These are phyloP conservation scores for Tephrocybe sp. DNA, from an alignment of 768 basidiomycete genomes.

Conservation along the genomic window DNA sequence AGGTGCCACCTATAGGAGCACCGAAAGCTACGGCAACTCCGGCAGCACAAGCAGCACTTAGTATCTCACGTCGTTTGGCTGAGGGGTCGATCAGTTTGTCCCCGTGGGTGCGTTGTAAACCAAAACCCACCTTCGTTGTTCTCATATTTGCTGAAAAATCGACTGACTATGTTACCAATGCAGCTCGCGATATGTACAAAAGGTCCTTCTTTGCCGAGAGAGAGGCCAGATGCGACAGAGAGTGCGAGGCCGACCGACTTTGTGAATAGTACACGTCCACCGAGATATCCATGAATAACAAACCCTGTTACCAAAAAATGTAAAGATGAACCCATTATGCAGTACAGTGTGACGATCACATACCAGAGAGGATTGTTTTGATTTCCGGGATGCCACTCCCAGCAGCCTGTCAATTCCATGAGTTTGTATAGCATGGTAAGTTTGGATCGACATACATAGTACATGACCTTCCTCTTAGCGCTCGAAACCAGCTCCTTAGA, in stretches of 20 bases:
- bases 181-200: slow-evolving; percentile 94
- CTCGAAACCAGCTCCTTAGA: slow-evolving; percentile 19
- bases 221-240: slow-evolving; percentile 89
- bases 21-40: slow-evolving; percentile 98
- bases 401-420: slow-evolving; percentile 57
- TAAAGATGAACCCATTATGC: not conserved
- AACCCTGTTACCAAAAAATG: slow-evolving; percentile 52
- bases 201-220: slow-evolving; percentile 67
- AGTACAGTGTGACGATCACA: not conserved
- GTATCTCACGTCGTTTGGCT: slow-evolving; percentile 92
- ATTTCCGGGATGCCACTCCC: slow-evolving; percentile 97
- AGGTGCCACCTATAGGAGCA: slow-evolving; percentile 90
- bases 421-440: not conserved
- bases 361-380: slow-evolving; percentile 89
- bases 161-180: slow-evolving; percentile 88
- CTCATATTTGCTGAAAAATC: slow-evolving; percentile 87
- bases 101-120: too few relatives aligned
- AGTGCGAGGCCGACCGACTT: slow-evolving; percentile 88
- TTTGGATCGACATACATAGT: slow-evolving; percentile 61
- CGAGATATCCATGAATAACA: slow-evolving; percentile 96
- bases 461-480: slow-evolving; percentile 66
- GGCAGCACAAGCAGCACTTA: slow-evolving; percentile 95
- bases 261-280: slow-evolving; percentile 82
- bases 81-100: not conserved
- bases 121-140: slow-evolving; percentile 77